These are phyloP conservation scores for Heritiera fomes DNA, from an alignment of 345 rosid genomes.

Conservation along the genomic window DNA sequence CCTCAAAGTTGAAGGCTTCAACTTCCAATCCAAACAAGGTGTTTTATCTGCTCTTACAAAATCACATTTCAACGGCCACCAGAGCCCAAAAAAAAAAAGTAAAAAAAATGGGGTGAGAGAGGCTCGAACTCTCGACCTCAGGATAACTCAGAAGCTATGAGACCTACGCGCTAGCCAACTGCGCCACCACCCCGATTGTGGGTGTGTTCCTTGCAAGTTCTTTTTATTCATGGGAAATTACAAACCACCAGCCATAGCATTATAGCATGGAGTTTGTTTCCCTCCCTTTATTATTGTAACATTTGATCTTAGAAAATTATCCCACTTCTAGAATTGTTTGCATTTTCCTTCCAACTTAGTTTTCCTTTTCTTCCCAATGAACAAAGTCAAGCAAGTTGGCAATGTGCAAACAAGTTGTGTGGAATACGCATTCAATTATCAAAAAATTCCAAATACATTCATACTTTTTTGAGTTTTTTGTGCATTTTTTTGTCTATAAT, in stretches of 20 bases:
- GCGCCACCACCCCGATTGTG: conserved; percentile 74
- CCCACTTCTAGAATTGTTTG: background rate
- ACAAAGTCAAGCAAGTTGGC: background rate
- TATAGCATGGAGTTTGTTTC: background rate
- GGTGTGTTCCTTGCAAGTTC: too few relatives aligned
- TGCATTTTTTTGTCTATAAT: too few relatives aligned
- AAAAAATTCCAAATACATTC: background rate
- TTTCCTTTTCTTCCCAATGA: background rate
- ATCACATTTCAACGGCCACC: too few relatives aligned
- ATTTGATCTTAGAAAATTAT: background rate
- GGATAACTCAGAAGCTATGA: conserved; percentile 79
- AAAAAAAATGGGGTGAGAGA: conserved; percentile 70
- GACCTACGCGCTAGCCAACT: conserved; percentile 99
- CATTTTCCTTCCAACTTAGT: background rate
- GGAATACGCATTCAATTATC: too few relatives aligned
- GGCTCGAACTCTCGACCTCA: conserved; percentile 93
- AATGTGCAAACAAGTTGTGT: background rate
- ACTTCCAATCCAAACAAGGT: too few relatives aligned
- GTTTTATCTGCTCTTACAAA: too few relatives aligned
- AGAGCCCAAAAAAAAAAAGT: too few relatives aligned
- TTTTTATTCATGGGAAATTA: too few relatives aligned
- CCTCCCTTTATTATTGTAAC: background rate
- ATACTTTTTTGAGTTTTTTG: too few relatives aligned
- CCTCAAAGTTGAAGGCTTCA: too few relatives aligned
- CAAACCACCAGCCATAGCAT: too few relatives aligned